Evolutionary conservation across 352 stramenopile species (phyloP), one percentile per base, ranked within the genome.

Genomic region (Phytopythium mirpurense): DNA sequence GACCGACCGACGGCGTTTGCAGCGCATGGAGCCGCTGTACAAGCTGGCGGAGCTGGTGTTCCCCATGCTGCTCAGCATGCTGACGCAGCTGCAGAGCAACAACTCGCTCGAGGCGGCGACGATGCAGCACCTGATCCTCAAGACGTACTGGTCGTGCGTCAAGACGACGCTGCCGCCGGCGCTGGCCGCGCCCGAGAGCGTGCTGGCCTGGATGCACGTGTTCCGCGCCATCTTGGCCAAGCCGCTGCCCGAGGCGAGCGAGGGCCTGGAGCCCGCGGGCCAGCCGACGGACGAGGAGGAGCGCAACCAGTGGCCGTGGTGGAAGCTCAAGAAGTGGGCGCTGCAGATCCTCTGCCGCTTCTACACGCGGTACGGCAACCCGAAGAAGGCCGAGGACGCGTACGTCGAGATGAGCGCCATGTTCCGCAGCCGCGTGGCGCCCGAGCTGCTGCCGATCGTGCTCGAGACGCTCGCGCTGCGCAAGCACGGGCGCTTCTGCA

Each of bases 241-340:
- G 70, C 87, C 73, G 19, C 69, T 98, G 35, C 90, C 90, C 0
- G 95, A 98, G 56, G 89, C 88, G 15, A 74, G 57, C 24, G 83
- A 94, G 49, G 79, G 78, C 15, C 68, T 65, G 3, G 77, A 93
- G 66, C 91, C 93, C 3, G 63, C 70, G 21, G 82, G 85, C 34
- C 95, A 98, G 67, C 96, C 96, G 0, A 90, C 64, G 11, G 75
- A 92, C 26, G 77, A 96, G 31, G 94, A 98, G 48, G 95, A 98
- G 59, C 80, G 95, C 27, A 88, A 91, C 56, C 78, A 88, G 38
- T 98, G 91, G 93, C 85, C 93, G 12, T 98, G 93, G 91, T 98
- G 96, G 96, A 98, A 98, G 78, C 78, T 97, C 15, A 99, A 99
- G 70, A 98, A 99, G 81, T 99, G 96, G 96, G 72, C 88, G n/a